A percentile compares a stretch with the other conserved stretches of the same genome.
phyloP scores from a whole-genome alignment of 1,284 basidiomycete genomes.

The Entoloma clypeatum region DNA sequence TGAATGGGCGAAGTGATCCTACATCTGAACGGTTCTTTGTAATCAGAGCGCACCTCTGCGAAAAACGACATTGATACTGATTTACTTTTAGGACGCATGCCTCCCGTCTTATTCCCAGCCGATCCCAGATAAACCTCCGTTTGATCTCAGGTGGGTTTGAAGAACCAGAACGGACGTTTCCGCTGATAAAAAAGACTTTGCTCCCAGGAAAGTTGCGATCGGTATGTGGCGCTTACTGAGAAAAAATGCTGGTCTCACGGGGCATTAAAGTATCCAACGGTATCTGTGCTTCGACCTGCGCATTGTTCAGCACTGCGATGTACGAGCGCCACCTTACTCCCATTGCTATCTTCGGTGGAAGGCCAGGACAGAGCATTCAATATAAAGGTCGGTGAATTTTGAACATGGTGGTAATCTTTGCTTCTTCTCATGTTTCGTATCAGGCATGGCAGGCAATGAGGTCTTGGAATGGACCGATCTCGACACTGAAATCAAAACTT shows the following conservation, averaged over 20 bases:
- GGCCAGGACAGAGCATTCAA: conserved; percentile 47
- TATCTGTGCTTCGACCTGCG: conserved; percentile 63
- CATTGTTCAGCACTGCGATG: conserved; percentile 64
- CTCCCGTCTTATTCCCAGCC: conserved; percentile 36
- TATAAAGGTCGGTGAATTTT: conserved; percentile 45
- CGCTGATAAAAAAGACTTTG: conserved; percentile 3
- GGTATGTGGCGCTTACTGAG: conserved; percentile 30
- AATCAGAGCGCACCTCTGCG: conserved; percentile 16
- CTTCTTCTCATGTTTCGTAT: too few relatives aligned
- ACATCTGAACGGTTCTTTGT: conserved; percentile 59
- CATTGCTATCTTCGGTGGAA: conserved; percentile 59
- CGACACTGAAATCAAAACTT: conserved; percentile 62
- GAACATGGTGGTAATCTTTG: too few relatives aligned
- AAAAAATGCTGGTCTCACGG: too few relatives aligned
- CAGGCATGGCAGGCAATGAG: conserved; percentile 64
- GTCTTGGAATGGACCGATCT: conserved; percentile 62
- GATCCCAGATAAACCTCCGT: conserved; percentile 50
- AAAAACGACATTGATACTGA: conserved; percentile 13
- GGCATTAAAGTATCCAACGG: conserved; percentile 42
- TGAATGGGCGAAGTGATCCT: conserved; percentile 48
- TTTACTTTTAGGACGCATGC: conserved; percentile 37
- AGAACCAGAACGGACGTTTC: not conserved
- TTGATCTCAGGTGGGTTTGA: conserved; percentile 43
- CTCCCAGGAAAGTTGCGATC: conserved; percentile 48
- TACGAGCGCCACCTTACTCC: conserved; percentile 53